phyloP scores from a whole-genome alignment of 371 early-diverging fungal genomes.

The Mucor sp. region DNA sequence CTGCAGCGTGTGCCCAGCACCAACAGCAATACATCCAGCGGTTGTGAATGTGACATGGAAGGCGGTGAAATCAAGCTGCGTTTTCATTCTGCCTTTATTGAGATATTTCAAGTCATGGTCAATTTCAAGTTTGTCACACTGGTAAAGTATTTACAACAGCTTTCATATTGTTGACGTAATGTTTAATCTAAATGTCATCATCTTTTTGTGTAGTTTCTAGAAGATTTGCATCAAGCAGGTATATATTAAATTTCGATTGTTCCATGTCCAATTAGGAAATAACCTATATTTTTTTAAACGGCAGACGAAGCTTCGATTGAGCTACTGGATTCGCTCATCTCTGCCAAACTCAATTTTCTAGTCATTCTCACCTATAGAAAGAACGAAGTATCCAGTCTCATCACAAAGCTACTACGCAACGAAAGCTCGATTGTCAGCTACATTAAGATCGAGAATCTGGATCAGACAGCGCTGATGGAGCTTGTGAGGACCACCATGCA shows the following conservation, averaged over 20 bases:
- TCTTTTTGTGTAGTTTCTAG: constrained; percentile 38
- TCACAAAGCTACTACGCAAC: constrained; percentile 28
- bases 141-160: constrained; percentile 29
- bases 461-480: constrained; percentile 40
- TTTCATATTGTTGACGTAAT: background rate
- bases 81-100: constrained; percentile 49
- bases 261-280: background rate
- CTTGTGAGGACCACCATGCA: constrained; percentile 47
- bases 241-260: constrained; percentile 8
- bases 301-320: constrained; percentile 53
- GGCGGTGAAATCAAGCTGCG: constrained; percentile 45
- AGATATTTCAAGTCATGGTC: constrained; percentile 51
- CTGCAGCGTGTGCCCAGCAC: background rate
- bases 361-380: constrained; percentile 45
- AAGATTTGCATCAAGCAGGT: constrained; percentile 59
- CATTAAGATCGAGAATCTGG: constrained; percentile 42
- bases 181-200: background rate
- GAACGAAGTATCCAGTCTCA: constrained; percentile 21
- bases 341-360: constrained; percentile 39
- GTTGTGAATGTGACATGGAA: constrained; percentile 32
- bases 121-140: constrained; percentile 49
- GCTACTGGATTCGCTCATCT: constrained; percentile 41
- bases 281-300: background rate
- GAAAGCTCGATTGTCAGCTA: constrained; percentile 35
- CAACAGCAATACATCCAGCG: background rate